Evolutionary conservation across 176 grass and related monocot genomes (phyloP), one percentile per base, ranked within the genome.

Genomic region (Oryza officinalis): DNA sequence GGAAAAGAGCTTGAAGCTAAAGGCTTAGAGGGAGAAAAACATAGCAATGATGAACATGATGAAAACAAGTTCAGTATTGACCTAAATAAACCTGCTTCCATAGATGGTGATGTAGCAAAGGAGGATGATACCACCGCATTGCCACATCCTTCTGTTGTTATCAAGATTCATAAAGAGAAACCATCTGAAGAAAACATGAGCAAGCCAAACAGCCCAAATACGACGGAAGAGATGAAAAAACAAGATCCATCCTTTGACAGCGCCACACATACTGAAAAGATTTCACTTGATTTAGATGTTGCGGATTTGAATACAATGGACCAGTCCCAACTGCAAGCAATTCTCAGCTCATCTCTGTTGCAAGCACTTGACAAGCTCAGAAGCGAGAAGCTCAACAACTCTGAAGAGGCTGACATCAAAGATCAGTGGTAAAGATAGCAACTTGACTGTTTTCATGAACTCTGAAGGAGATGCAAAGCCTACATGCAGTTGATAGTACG

Each of bases 21-120:
- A 69, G 65, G 1, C 3, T 40, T 47, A 46, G 14, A 46, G 26
- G 72, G 73, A 20, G 74, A 2, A 23, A 87, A 69, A 4, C 60
- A 90, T 35, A 31, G 45, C 23, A 27, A 74, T 69, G 22, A 47
- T 20, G 13, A 83, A 74, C 23, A 71, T 47, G 30, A 13, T 52
- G 68, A 70, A 75, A 83, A 52, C n/a, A 82, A 80, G 59, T 54
- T 87, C 6, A 33, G 27, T 52, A 75, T 90, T 76, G 89, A 90
- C 63, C 41, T 90, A 75, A 90, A 90, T 12, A 22, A 30, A 70
- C 80, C 89, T 17, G 75, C 80, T 22, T 41, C 69, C 0, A 20
- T 33, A 35, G 75, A 90, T 38, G 37, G 37, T 14, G 70, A 2
- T 74, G 40, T 13, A 50, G 20, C 38, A 10, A n/a, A 76, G 45